These are phyloP conservation scores for Rhizoclosmatium sp. DNA, from an alignment of 192 early-diverging fungal species.

Conservation along the genomic window DNA sequence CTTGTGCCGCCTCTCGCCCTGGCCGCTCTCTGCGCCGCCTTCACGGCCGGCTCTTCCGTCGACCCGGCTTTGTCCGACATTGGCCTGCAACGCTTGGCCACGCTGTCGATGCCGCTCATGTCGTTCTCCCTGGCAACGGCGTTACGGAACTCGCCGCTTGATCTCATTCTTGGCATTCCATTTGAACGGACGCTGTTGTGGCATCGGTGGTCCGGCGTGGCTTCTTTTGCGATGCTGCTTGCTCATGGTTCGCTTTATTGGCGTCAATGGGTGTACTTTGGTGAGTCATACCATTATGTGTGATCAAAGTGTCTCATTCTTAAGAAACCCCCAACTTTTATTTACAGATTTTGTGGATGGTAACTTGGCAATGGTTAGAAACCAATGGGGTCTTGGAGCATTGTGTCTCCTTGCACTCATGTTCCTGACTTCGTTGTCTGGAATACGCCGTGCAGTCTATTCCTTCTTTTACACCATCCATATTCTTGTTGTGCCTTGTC, in stretches of 20 bases:
- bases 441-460: slow-evolving; percentile 55
- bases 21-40: neutral
- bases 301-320: neutral
- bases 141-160: slow-evolving; percentile 1
- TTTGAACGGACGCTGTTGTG: neutral
- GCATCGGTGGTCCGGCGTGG: slow-evolving; percentile 14
- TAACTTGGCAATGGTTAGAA: neutral
- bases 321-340: no score
- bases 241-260: slow-evolving; percentile 2
- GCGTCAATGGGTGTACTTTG: neutral
- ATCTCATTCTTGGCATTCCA: neutral
- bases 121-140: neutral
- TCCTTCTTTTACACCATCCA: slow-evolving; percentile 59
- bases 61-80: slow-evolving; percentile 14
- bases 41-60: neutral
- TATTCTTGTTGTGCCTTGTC: slow-evolving; percentile 47
- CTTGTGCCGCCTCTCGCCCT: neutral
- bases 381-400: slow-evolving; percentile 54
- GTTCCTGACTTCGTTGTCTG: slow-evolving; percentile 56
- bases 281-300: slow-evolving; percentile 2
- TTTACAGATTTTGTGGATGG: neutral
- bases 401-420: slow-evolving; percentile 57
- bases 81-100: slow-evolving; percentile 25
- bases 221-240: slow-evolving; percentile 7
- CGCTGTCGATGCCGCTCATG: neutral